Evolutionary conservation across 2,329 filamentous ascomycete species (phyloP).

Genomic region (Pseudocercospora macadamiae): DNA sequence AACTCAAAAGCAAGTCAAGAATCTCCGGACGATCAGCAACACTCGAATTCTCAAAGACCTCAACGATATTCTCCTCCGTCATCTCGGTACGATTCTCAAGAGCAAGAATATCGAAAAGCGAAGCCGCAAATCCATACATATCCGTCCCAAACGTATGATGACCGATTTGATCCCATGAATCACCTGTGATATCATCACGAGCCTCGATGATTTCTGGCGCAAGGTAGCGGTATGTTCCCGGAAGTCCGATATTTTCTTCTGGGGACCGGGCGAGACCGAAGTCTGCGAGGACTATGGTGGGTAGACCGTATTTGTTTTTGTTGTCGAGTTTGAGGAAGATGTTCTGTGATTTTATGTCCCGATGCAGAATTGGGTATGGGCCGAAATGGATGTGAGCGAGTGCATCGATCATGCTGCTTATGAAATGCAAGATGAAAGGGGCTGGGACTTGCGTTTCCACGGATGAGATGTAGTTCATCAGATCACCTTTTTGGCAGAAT

Average conservation of each 20-base stretch:
- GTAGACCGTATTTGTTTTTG: not conserved
- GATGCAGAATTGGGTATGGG: constrained; percentile 3
- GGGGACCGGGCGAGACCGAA: constrained; percentile 14
- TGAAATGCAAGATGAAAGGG: constrained; percentile 27
- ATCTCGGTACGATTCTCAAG: not conserved
- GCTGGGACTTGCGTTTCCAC: constrained; percentile 13
- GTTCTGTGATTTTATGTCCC: constrained; percentile 19
- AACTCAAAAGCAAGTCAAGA: not conserved
- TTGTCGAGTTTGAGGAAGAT: constrained; percentile 13
- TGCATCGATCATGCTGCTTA: constrained; percentile 26
- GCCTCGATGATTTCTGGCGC: constrained; percentile 8
- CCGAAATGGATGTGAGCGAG: constrained; percentile 30
- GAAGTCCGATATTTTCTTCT: constrained; percentile 10
- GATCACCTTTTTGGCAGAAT: constrained; percentile 28
- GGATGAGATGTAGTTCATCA: constrained; percentile 19
- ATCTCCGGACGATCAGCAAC: constrained; percentile 5
- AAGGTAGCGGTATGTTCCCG: constrained; percentile 11
- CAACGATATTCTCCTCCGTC: not conserved
- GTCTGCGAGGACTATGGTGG: constrained; percentile 13
- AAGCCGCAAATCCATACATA: constrained; percentile 27
- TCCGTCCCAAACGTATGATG: constrained; percentile 6
- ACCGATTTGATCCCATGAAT: not conserved
- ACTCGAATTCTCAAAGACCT: not conserved
- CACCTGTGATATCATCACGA: no score
- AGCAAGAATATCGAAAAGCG: constrained; percentile 21